phyloP scores from a whole-genome alignment of 2,329 filamentous ascomycete genomes.

The Ploettnerulaceae sp. region DNA sequence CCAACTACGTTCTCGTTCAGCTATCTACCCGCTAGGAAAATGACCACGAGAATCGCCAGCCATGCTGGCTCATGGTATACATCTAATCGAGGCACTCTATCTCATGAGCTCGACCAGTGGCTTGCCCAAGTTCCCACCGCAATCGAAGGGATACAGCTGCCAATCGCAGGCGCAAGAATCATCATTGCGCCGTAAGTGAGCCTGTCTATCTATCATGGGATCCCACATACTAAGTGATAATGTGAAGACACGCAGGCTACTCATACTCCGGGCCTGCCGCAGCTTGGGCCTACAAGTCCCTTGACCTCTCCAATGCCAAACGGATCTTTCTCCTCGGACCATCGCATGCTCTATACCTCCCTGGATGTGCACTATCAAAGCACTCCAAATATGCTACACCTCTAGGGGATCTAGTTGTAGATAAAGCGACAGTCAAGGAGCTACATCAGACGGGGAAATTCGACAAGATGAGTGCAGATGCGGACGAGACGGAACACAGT shows the following conservation, averaged over 20 bases:
- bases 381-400: conserved; percentile 71
- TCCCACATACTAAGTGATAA: conserved; percentile 7
- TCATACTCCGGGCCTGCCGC: conserved; percentile 86
- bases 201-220: conserved; percentile 1
- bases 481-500: conserved; percentile 83
- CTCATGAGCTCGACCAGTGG: conserved; percentile 66
- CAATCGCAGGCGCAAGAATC: conserved; percentile 68
- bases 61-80: conserved; percentile 92
- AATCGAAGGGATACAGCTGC: conserved; percentile 57
- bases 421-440: conserved; percentile 48
- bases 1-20: background rate
- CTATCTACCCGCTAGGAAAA: conserved; percentile 14
- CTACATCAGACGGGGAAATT: conserved; percentile 53
- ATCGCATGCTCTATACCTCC: conserved; percentile 81
- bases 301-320: conserved; percentile 78
- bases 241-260: conserved; percentile 84
- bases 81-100: conserved; percentile 53
- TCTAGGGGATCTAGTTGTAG: conserved; percentile 64
- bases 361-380: conserved; percentile 69
- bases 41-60: conserved; percentile 50
- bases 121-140: conserved; percentile 65
- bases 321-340: conserved; percentile 89
- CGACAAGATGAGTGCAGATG: conserved; percentile 55
- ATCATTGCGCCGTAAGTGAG: conserved; percentile 85
- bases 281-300: conserved; percentile 87